A percentile compares a stretch with the other conserved stretches of the same genome.
These are phyloP conservation scores for Mycena filopes DNA, from an alignment of 768 basidiomycete genomes.

Conservation along the genomic window DNA sequence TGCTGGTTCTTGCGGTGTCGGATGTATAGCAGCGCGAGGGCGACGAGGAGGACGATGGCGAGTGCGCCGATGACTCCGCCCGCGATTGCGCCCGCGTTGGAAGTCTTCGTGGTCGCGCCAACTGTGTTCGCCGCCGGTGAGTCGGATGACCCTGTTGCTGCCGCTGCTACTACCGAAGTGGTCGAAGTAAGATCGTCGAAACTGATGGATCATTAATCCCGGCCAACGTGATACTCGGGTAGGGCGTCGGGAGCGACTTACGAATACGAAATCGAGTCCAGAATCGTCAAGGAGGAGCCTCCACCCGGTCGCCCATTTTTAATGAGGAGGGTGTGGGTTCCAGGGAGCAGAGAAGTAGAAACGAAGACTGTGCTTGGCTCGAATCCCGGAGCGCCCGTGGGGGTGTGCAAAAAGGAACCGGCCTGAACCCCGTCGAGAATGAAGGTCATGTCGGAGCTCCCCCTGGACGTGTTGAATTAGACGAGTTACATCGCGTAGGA, in stretches of 20 bases:
- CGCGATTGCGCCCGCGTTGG: slow-evolving; percentile 36
- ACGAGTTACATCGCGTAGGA: too few relatives aligned
- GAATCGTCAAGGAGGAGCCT: slow-evolving; percentile 19
- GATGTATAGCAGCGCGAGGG: slow-evolving; percentile 35
- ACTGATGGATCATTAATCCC: slow-evolving; percentile 1
- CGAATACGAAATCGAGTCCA: slow-evolving; percentile 33
- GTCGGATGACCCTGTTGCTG: neutral
- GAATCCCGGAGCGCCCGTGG: slow-evolving; percentile 16
- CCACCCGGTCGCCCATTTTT: slow-evolving; percentile 3
- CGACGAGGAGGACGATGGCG: slow-evolving; percentile 37
- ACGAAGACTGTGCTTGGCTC: slow-evolving; percentile 21
- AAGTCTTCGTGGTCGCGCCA: neutral
- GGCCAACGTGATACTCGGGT: too few relatives aligned
- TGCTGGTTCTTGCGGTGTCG: slow-evolving; percentile 34
- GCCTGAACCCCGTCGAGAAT: slow-evolving; percentile 13
- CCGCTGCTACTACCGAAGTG: neutral
- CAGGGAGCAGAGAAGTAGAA: neutral
- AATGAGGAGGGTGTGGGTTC: slow-evolving; percentile 24
- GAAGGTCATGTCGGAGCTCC: slow-evolving; percentile 18
- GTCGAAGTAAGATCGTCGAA: neutral
- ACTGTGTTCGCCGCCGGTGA: neutral
- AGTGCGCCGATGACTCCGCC: slow-evolving; percentile 44
- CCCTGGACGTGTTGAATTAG: slow-evolving; percentile 11
- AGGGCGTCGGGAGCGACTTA: slow-evolving; percentile 6
- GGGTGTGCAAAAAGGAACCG: neutral